A percentile compares a stretch with the other conserved stretches of the same genome.
These are phyloP conservation scores for Gynandropsis gynandra DNA, from an alignment of 345 rosid genomes.

Conservation along the genomic window DNA sequence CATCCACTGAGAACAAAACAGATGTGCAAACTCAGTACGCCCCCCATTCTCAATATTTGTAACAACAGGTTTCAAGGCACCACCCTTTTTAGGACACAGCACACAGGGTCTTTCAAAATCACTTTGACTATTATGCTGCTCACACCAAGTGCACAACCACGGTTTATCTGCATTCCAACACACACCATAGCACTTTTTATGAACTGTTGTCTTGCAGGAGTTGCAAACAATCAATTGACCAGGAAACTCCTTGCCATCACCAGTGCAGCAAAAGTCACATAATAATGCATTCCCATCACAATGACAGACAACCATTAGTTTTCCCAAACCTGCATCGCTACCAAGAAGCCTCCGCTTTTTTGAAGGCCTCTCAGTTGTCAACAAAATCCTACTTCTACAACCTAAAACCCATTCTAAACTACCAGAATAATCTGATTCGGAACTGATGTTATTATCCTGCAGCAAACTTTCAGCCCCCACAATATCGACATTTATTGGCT, in stretches of 20 bases:
- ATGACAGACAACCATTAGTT: constrained; percentile 51
- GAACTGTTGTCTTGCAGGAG: constrained; percentile 73
- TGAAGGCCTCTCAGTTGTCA: constrained; percentile 83
- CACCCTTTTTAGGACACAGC: constrained; percentile 75
- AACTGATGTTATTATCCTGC: constrained; percentile 23
- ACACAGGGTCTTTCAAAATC: constrained; percentile 49
- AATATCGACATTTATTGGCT: constrained; percentile 40
- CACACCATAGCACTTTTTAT: constrained; percentile 77
- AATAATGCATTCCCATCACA: constrained; percentile 46
- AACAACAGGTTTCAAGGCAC: constrained; percentile 67
- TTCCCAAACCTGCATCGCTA: constrained; percentile 72
- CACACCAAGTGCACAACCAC: constrained; percentile 91
- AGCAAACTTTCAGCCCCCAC: constrained; percentile 22
- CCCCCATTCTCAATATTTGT: constrained; percentile 27
- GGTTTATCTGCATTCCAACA: constrained; percentile 38
- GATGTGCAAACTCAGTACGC: constrained; percentile 58
- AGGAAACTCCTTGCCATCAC: constrained; percentile 30
- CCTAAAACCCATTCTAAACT: constrained; percentile 88
- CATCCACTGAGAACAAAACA: constrained; percentile 86
- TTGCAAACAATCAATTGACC: constrained; percentile 55
- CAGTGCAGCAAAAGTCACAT: constrained; percentile 72
- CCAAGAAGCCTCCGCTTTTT: constrained; percentile 84
- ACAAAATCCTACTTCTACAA: constrained; percentile 55
- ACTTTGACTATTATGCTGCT: constrained; percentile 33
- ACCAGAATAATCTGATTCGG: constrained; percentile 31